Conservation (phyloP, 2,329 filamentous ascomycete genomes). For the Periconia sp. region DNA sequence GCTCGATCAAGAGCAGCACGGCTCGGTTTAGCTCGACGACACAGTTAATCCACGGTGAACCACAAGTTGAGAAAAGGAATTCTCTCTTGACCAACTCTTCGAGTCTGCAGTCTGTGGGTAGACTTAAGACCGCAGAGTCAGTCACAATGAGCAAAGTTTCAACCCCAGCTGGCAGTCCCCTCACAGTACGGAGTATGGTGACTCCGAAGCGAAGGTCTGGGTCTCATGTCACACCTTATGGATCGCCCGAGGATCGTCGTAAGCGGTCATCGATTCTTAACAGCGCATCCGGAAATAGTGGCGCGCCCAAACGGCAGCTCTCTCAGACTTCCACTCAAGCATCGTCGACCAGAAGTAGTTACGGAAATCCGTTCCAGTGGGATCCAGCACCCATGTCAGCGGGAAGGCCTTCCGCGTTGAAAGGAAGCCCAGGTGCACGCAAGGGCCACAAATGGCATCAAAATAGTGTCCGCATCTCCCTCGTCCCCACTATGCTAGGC, state of each 20-base stretch:
- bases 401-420: conserved; percentile 51
- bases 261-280: conserved; percentile 33
- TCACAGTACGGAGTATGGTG: conserved; percentile 31
- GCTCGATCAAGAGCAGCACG: conserved; percentile 23
- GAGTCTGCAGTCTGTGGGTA: conserved; percentile 25
- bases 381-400: conserved; percentile 44
- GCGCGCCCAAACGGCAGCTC: conserved; percentile 43
- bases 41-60: conserved; percentile 5
- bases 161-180: conserved; percentile 31
- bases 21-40: conserved; percentile 17
- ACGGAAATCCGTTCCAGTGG: conserved; percentile 55
- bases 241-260: conserved; percentile 48
- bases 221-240: conserved; percentile 45
- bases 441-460: conserved; percentile 52
- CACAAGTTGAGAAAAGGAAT: conserved; percentile 10
- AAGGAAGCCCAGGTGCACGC: conserved; percentile 52
- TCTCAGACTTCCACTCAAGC: conserved; percentile 47
- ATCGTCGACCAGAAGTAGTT: conserved; percentile 49
- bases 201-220: conserved; percentile 45
- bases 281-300: conserved; percentile 40
- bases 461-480: conserved; percentile 54
- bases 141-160: conserved; percentile 43
- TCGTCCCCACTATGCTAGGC: conserved; percentile 51
- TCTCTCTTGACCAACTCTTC: conserved; percentile 18
- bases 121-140: conserved; percentile 42